phyloP scores from a whole-genome alignment of 257 asterid genomes.

The Fraxinus anomala region DNA sequence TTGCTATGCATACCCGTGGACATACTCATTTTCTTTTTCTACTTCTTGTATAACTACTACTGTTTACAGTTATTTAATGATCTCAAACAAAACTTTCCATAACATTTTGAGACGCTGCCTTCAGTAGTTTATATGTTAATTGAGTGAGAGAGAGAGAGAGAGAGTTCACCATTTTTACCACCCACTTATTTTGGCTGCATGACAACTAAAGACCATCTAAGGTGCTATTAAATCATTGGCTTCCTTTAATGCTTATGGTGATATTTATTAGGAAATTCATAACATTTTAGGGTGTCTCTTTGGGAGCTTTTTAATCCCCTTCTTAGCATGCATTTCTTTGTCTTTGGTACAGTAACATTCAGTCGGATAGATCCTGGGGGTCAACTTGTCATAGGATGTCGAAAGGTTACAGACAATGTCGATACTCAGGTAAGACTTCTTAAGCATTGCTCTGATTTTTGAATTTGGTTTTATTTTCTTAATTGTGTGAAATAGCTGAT shows the following conservation, averaged over 20 bases:
- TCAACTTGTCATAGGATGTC: constrained; percentile 92
- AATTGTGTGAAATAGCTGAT: constrained; percentile 15
- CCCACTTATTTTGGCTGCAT: not conserved
- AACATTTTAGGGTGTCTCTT: not conserved
- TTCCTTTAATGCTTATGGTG: not conserved
- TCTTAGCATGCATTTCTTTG: constrained; percentile 14
- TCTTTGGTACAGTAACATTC: constrained; percentile 67
- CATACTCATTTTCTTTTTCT: not conserved
- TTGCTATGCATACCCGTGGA: not conserved
- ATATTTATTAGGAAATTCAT: not conserved
- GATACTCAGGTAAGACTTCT: constrained; percentile 62
- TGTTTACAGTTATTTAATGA: not conserved
- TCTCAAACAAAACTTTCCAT: not conserved
- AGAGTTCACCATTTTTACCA: constrained; percentile 6
- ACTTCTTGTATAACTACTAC: not conserved
- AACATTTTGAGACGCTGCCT: not conserved
- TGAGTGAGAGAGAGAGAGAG: not conserved
- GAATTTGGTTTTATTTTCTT: not conserved
- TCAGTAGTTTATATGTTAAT: not conserved
- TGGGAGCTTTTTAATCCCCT: constrained; percentile 16
- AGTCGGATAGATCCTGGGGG: constrained; percentile 88
- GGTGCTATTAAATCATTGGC: not conserved
- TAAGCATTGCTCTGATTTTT: constrained; percentile 24
- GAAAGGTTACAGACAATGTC: constrained; percentile 66
- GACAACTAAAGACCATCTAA: not conserved